phyloP scores from a whole-genome alignment of 2,329 filamentous ascomycete genomes.

The Teratosphaeria gauchensis region DNA sequence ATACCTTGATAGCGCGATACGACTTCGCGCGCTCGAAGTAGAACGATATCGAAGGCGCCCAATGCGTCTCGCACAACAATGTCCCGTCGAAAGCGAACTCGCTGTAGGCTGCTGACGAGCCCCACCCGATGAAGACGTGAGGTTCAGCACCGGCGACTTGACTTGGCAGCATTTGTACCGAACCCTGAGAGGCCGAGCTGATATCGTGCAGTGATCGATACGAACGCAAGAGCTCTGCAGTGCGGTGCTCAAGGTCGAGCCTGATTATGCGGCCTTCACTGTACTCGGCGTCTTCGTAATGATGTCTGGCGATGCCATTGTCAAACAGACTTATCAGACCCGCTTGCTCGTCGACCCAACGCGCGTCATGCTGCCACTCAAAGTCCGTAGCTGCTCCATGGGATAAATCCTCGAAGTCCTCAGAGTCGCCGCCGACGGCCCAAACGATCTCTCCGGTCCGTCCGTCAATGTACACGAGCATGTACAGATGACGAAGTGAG shows the following conservation, averaged over 20 bases:
- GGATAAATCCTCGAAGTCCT: constrained; percentile 34
- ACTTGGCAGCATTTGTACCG: constrained; percentile 38
- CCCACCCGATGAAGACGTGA: constrained; percentile 49
- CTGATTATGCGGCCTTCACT: constrained; percentile 35
- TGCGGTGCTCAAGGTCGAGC: constrained; percentile 30
- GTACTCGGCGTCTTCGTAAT: constrained; percentile 22
- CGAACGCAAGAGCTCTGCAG: constrained; percentile 34
- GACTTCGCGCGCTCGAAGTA: constrained; percentile 24
- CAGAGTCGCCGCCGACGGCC: constrained; percentile 41
- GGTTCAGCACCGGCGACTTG: constrained; percentile 28
- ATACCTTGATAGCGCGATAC: constrained; percentile 29
- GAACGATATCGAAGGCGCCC: constrained; percentile 26
- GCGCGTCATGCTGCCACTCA: constrained; percentile 44
- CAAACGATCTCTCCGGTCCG: constrained; percentile 39
- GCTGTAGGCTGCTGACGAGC: constrained; percentile 40
- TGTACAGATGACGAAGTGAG: constrained; percentile 35
- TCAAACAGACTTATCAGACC: constrained; percentile 34
- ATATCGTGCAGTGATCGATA: constrained; percentile 34
- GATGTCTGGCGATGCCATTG: constrained; percentile 40
- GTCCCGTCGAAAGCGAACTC: constrained; percentile 36
- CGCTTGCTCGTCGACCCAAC: constrained; percentile 31
- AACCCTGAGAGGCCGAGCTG: constrained; percentile 41
- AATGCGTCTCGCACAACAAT: constrained; percentile 34
- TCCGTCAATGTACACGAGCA: constrained; percentile 36
- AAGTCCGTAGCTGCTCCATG: constrained; percentile 38